Base-by-base conservation (phyloP, 225 moss, liverwort and hornwort genomes). In the Physcomitrium patens region DNA sequence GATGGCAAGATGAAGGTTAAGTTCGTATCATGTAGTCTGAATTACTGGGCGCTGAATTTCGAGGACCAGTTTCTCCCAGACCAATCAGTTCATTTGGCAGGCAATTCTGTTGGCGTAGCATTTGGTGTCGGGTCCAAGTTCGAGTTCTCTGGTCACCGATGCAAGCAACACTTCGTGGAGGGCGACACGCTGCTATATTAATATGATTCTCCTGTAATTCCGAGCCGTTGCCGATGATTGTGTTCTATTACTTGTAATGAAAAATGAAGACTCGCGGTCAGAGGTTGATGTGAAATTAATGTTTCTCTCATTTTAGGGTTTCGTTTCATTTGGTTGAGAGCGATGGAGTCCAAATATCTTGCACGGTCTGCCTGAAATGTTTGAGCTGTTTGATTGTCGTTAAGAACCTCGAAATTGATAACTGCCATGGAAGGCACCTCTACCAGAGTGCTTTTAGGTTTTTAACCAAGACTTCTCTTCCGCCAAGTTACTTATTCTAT, bases 1-100 rank as follows among this genome's bases (percentile, higher is more conserved):
- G 31, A 37, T 5, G 27, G 3, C 67, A 78, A 63, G 58, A 86
- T 89, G 89, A 79, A 84, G 77, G 63, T 70, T 75, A 86, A 86
- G 81, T 48, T 99, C 68, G 93, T 93, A 60, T 91, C 97, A 50
- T 99, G 97, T 86, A 95, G 89, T 68, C 70, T 99, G 74, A 99
- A 95, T 76, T 94, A 99, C 83, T 95, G 97, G 97, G 97, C 97
- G 13, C 94, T 99, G 97, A 94, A 99, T 19, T 99, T 95, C 77
- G 75, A 79, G 3, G 91, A 94, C 10, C 31, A 95, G 93, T 70
- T 49, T 99, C 86, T 82, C 81, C 28, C 89, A 91, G 65, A 95
- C 90, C 61, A 68, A 74, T 68, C 70, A 81, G 70, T 99, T 93
- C 24, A 86, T 93, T 63, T 74, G 87, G 57, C 83, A 94, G 73